Base-by-base conservation (phyloP, 2,329 filamentous ascomycete genomes). In the Colletotrichum aenigma region DNA sequence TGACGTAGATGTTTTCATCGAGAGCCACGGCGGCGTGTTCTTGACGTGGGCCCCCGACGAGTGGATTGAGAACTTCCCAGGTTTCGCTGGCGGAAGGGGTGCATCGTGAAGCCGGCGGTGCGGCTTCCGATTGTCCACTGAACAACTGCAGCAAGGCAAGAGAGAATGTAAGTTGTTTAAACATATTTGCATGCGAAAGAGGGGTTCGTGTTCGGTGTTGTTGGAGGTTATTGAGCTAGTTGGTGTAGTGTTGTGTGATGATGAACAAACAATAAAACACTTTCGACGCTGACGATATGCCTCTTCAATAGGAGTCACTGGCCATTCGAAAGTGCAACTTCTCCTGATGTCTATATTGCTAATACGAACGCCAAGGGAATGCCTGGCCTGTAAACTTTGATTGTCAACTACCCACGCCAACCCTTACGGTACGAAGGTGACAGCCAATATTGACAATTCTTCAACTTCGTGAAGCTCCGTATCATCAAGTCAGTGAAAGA, bases 191-290 rank as follows among this genome's bases (percentile, higher is more conserved):
- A 24, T 24, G 24, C 3, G 24, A 24, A 24, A 24, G 24, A 24
- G 24, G 24, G 24, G 24, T 24, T 24, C 24, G 24, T 3, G 16
- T 10, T n/a, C 10, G 38, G 38, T n/a, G 8, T 43, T 0, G 38
- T 43, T 43, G 16, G 1, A 43, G 8, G 36, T 6, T 43, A 3
- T 10, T 10, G 36, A 6, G 0, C 10, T 1, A 18, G 16, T 18
- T n/a, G 36, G 10, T 43, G 0, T 2, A 3, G 16, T 43, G 36
- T 3, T n/a, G 16, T 18, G 36, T n/a, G 16, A 0, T 1, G 0
- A n/a, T n/a, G 38, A 43, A 43, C 36, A 43, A 38, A n/a, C 8
- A 43, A 43, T 16, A 43, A 38, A n/a, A 4, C 38, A 0, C 38
- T n/a, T n/a, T 43, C 10, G 38, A 18, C 36, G 16, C 0, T 10